A percentile compares a stretch with the other conserved stretches of the same genome.
These are phyloP conservation scores for Paramecium pentaurelia DNA, from an alignment of 73 alveolate species.

Conservation along the genomic window DNA sequence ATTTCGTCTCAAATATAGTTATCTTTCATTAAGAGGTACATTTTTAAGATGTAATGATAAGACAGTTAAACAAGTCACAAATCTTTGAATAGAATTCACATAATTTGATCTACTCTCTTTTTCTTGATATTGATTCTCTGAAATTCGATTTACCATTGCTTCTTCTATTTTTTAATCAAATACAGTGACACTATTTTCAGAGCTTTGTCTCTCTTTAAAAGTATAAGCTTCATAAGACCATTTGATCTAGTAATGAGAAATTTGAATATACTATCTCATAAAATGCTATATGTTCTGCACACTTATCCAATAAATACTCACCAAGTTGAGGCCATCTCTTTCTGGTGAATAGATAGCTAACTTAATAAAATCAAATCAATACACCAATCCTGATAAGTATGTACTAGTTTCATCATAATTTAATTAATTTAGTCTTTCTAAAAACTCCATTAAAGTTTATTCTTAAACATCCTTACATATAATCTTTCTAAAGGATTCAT, in stretches of 20 bases:
- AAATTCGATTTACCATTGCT: slow-evolving; percentile 11
- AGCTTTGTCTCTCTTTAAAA: not conserved
- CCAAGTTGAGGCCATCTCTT: not conserved
- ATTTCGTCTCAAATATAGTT: not conserved
- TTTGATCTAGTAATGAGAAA: not conserved
- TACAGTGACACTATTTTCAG: not conserved
- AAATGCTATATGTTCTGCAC: slow-evolving; percentile 25
- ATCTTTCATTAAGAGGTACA: not conserved
- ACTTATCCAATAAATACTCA: not conserved
- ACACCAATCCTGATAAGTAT: slow-evolving; percentile 19
- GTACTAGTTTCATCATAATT: not conserved
- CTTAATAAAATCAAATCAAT: not conserved
- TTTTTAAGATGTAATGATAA: not conserved
- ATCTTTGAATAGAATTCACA: slow-evolving; percentile 23
- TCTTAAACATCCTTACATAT: not conserved
- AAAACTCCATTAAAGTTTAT: not conserved
- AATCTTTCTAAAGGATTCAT: not conserved
- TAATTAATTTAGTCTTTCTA: not conserved
- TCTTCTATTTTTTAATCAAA: slow-evolving; percentile 17
- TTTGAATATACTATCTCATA: not conserved
- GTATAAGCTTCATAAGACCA: slow-evolving; percentile 37
- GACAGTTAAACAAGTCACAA: slow-evolving; percentile 6
- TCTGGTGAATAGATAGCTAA: not conserved
- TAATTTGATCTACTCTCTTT: slow-evolving; percentile 24
- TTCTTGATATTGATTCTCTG: not conserved